Conservation (phyloP, 2,329 filamentous ascomycete genomes). For the Raffaelea arxii region DNA sequence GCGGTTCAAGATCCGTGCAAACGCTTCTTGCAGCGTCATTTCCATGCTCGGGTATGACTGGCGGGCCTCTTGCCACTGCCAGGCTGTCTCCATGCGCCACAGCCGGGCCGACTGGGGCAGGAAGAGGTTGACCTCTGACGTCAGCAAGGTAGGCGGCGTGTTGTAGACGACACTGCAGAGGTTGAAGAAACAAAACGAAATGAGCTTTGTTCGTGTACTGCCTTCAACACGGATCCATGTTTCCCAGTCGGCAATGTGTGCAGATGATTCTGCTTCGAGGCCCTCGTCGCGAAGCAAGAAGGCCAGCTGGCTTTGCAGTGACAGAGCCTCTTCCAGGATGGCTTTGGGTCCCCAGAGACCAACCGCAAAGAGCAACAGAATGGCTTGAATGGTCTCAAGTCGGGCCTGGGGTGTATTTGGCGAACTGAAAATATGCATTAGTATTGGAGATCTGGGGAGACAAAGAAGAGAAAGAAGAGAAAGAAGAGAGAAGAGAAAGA, state of each 20-base stretch:
- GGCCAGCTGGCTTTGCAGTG: constrained; percentile 47
- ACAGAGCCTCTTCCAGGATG: constrained; percentile 49
- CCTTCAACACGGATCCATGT: constrained; percentile 49
- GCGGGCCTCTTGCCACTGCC: constrained; percentile 51
- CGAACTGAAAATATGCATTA: constrained; percentile 27
- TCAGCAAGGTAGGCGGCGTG: constrained; percentile 47
- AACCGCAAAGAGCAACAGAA: constrained; percentile 50
- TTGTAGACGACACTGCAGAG: constrained; percentile 54
- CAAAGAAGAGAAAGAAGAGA: neutral
- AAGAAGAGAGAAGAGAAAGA: neutral
- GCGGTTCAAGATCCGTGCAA: constrained; percentile 44
- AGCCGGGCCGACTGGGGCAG: constrained; percentile 45
- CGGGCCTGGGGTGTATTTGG: constrained; percentile 49
- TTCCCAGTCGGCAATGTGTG: constrained; percentile 43
- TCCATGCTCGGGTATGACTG: constrained; percentile 40
- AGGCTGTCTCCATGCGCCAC: constrained; percentile 47
- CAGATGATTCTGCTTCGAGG: constrained; percentile 36
- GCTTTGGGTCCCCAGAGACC: constrained; percentile 53
- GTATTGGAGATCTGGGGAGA: neutral
- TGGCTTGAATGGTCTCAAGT: constrained; percentile 55
- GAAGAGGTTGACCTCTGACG: constrained; percentile 46
- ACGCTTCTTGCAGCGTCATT: constrained; percentile 46
- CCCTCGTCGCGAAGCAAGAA: constrained; percentile 50
- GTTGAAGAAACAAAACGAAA: constrained; percentile 54
- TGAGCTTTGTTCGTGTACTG: constrained; percentile 47